phyloP scores from a whole-genome alignment of 2,329 filamentous ascomycete genomes.

The Rutstroemia sp. region DNA sequence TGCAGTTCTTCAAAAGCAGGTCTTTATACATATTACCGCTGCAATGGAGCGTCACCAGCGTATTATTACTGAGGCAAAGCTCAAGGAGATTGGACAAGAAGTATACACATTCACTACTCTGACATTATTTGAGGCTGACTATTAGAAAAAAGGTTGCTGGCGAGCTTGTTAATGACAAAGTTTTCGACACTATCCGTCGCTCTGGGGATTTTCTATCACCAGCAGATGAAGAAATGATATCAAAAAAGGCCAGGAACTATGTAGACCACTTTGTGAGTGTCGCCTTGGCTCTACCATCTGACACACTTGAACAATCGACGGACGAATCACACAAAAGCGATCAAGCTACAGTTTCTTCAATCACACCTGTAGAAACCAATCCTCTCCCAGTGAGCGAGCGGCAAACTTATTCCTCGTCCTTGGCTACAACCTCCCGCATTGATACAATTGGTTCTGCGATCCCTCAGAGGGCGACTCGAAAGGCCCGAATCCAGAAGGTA shows the following conservation, averaged over 20 bases:
- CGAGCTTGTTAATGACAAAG: neutral
- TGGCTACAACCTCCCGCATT: neutral
- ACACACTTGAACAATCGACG: neutral
- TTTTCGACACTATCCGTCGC: neutral
- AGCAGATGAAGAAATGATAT: constrained; percentile 2
- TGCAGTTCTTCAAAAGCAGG: neutral
- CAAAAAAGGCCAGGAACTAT: constrained; percentile 3
- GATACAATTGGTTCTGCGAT: neutral
- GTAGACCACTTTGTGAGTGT: constrained; percentile 3
- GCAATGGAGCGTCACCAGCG: constrained; percentile 4
- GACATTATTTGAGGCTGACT: neutral
- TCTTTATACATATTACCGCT: constrained; percentile 3
- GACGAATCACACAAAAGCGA: neutral
- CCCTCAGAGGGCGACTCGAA: neutral
- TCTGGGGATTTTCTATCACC: neutral
- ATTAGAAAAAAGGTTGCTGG: neutral
- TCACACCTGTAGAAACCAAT: neutral
- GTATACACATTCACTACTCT: neutral
- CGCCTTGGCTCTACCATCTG: neutral
- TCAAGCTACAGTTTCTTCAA: neutral
- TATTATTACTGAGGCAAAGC: neutral
- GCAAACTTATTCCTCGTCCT: neutral
- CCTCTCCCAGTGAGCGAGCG: neutral
- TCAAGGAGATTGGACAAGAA: constrained; percentile 5
- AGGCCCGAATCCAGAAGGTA: neutral